Percentiles rank a stretch among this genome's conserved stretches.
These are phyloP conservation scores for Tuber microsphaerosporum DNA, from an alignment of 495 filamentous ascomycete genomes.

Conservation along the genomic window DNA sequence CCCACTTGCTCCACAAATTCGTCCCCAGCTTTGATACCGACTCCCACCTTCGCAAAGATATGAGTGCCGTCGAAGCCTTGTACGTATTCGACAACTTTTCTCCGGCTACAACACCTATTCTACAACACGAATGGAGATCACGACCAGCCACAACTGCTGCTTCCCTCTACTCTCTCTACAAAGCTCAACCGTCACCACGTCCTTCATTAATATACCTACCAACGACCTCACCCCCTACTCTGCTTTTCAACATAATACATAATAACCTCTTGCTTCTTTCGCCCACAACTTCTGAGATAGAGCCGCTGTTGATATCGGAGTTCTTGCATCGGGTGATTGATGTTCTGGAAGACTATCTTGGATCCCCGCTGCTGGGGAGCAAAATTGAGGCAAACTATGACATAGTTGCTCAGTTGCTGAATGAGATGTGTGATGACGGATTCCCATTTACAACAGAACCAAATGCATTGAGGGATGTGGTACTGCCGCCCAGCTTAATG, in stretches of 20 bases:
- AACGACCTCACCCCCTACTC: conserved; percentile 75
- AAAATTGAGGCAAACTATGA: conserved; percentile 88
- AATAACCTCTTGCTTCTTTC: conserved; percentile 81
- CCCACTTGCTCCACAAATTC: conserved; percentile 21
- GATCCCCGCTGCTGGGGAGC: conserved; percentile 71
- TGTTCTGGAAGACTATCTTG: conserved; percentile 88
- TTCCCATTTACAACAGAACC: conserved; percentile 84
- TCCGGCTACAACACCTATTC: conserved; percentile 55
- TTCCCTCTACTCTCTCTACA: conserved; percentile 75
- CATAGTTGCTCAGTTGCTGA: conserved; percentile 85
- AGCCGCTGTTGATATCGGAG: conserved; percentile 90
- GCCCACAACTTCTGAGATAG: conserved; percentile 72
- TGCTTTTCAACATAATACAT: conserved; percentile 79
- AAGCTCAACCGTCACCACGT: conserved; percentile 71
- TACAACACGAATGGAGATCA: conserved; percentile 63
- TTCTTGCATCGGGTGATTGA: conserved; percentile 93
- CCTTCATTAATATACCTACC: conserved; percentile 82
- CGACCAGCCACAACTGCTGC: conserved; percentile 65
- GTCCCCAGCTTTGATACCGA: conserved; percentile 17
- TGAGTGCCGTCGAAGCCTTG: conserved; percentile 84
- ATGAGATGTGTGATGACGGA: conserved; percentile 95
- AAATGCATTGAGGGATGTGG: conserved; percentile 83
- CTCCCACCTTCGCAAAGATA: conserved; percentile 51
- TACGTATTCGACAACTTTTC: conserved; percentile 78
- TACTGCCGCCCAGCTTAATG: conserved; percentile 82